Percentiles rank a stretch among this genome's conserved stretches.
Evolutionary conservation across 2,329 filamentous ascomycete species (phyloP).

Genomic region (Alternaria incomplexa): DNA sequence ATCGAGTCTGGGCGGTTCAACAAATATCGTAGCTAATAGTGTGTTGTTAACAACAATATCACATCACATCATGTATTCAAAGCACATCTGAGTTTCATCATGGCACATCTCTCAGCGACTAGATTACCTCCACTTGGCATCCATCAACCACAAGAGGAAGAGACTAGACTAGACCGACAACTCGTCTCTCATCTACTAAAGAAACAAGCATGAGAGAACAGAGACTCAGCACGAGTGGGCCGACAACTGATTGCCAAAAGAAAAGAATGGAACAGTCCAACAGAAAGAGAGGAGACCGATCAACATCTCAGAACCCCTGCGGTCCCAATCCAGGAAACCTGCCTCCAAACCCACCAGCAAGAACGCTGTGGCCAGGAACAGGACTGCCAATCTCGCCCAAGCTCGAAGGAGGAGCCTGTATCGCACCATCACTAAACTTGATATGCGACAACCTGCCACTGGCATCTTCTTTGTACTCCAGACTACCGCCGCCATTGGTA

Average conservation of each 20-base stretch:
- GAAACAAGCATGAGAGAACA: neutral
- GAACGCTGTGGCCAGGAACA: slow-evolving; percentile 51
- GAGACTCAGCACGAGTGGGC: no score
- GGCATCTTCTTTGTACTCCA: slow-evolving; percentile 68
- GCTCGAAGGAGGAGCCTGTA: slow-evolving; percentile 22
- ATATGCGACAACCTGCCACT: slow-evolving; percentile 49
- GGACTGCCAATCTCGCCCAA: slow-evolving; percentile 58
- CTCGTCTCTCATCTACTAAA: neutral
- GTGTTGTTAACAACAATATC: neutral
- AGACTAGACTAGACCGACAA: slow-evolving; percentile 3
- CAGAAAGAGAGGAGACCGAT: no score
- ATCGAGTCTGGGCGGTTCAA: no score
- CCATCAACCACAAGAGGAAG: slow-evolving; percentile 14
- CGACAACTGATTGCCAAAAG: no score
- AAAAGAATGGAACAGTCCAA: slow-evolving; percentile 2
- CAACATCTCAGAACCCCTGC: slow-evolving; percentile 36
- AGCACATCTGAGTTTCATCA: no score
- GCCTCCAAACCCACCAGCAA: slow-evolving; percentile 41
- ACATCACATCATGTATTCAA: neutral
- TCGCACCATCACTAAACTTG: slow-evolving; percentile 50
- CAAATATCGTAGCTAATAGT: no score
- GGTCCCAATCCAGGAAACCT: slow-evolving; percentile 44
- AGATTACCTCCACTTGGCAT: slow-evolving; percentile 23
- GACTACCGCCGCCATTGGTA: slow-evolving; percentile 85
- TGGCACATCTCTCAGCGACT: slow-evolving; percentile 23